Conservation (phyloP, 805 yeast genomes). For the Cyberlindnera bimundalis region DNA sequence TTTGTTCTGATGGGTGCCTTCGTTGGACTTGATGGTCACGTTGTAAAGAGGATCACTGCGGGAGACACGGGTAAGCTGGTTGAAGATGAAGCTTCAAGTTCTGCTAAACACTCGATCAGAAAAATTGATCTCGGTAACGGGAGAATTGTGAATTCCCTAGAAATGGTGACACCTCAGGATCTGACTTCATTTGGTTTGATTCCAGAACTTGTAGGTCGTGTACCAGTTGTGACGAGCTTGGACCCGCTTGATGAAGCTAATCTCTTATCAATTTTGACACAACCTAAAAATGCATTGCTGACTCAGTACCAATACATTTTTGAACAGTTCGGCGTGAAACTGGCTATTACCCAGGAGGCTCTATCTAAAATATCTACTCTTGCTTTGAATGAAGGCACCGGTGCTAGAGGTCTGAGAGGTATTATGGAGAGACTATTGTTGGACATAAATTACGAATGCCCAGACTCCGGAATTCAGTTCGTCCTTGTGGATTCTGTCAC, state of each 20-base stretch:
- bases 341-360: constrained; percentile 48
- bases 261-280: constrained; percentile 45
- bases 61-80: constrained; percentile 21
- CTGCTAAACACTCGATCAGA: constrained; percentile 27
- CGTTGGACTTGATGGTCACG: constrained; percentile 51
- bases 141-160: constrained; percentile 38
- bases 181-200: constrained; percentile 50
- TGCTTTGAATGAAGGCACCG: constrained; percentile 52
- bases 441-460: constrained; percentile 55
- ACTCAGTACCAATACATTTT: constrained; percentile 53
- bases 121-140: constrained; percentile 38
- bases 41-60: constrained; percentile 37
- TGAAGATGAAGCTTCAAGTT: constrained; percentile 11
- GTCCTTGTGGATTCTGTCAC: constrained; percentile 46
- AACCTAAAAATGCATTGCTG: constrained; percentile 53
- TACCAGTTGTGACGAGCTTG: constrained; percentile 51
- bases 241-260: constrained; percentile 44
- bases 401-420: constrained; percentile 57
- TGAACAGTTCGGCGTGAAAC: constrained; percentile 47
- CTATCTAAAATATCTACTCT: constrained; percentile 43
- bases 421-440: constrained; percentile 50
- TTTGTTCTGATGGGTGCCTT: constrained; percentile 62
- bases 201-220: constrained; percentile 58
- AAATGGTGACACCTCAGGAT: constrained; percentile 47
- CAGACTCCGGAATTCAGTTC: constrained; percentile 50